phyloP scores from a whole-genome alignment of 2,329 filamentous ascomycete genomes.

The Penicillium sp. region DNA sequence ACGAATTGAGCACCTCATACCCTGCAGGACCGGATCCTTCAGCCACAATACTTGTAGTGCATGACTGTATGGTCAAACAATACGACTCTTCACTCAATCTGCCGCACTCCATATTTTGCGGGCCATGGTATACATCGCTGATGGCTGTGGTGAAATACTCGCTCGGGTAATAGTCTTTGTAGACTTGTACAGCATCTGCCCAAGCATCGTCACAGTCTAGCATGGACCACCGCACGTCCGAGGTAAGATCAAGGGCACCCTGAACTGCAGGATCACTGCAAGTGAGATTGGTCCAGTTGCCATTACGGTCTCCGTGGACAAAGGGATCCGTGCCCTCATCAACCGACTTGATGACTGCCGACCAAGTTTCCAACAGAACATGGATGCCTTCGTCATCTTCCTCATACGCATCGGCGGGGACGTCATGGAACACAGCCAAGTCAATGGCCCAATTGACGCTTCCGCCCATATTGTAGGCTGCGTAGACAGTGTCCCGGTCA shows the following conservation, averaged over 20 bases:
- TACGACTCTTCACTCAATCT: too few species aligned
- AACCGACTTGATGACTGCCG: constrained; percentile 6
- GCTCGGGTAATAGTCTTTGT: constrained; percentile 44
- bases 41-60: too few species aligned
- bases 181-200: constrained; percentile 10
- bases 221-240: constrained; percentile 10
- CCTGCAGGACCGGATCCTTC: too few species aligned
- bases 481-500: too few species aligned
- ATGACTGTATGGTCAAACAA: too few species aligned
- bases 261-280: constrained; percentile 13
- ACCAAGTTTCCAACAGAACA: constrained; percentile 9
- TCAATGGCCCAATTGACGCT: constrained; percentile 43
- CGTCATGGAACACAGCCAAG: constrained; percentile 22
- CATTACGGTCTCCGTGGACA: constrained; percentile 8
- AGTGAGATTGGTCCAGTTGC: constrained; percentile 14
- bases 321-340: constrained; percentile 5
- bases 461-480: constrained; percentile 32
- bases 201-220: constrained; percentile 12
- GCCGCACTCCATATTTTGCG: too few species aligned
- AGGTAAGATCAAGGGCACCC: constrained; percentile 10
- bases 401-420: neutral
- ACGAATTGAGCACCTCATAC: too few species aligned
- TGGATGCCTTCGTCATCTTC: constrained; percentile 8
- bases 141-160: too few species aligned
- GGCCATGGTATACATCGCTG: too few species aligned